A percentile compares a stretch with the other conserved stretches of the same genome.
These are phyloP conservation scores for Suhomyces kunorum DNA, from an alignment of 1,139 yeast genomes.

Conservation along the genomic window DNA sequence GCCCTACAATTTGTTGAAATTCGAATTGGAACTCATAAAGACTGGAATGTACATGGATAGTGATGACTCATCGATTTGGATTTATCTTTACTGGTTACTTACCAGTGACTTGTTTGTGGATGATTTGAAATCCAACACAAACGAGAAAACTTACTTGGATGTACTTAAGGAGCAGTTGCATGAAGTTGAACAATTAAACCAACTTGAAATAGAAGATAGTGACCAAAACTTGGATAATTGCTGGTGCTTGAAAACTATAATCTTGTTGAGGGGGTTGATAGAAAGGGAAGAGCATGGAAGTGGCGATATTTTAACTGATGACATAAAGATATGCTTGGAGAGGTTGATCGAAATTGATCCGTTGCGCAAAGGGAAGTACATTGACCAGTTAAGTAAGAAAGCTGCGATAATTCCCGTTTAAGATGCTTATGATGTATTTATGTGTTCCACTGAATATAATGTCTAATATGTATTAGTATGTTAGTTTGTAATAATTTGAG, in stretches of 20 bases:
- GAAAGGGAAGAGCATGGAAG: constrained; percentile 18
- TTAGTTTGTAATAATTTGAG: no score
- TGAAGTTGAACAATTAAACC: constrained; percentile 55
- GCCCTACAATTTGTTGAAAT: constrained; percentile 41
- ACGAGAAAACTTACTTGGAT: constrained; percentile 21
- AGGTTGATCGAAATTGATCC: constrained; percentile 66
- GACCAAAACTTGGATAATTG: constrained; percentile 53
- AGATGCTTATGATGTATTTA: no score
- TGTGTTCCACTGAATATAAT: no score
- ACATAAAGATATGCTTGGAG: constrained; percentile 33
- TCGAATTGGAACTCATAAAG: constrained; percentile 69
- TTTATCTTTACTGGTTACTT: constrained; percentile 81
- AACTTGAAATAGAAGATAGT: constrained; percentile 59
- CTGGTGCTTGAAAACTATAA: constrained; percentile 66
- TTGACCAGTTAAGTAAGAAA: constrained; percentile 35
- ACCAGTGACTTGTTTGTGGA: constrained; percentile 51
- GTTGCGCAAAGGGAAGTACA: constrained; percentile 62
- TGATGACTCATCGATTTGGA: constrained; percentile 92
- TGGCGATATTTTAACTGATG: constrained; percentile 21
- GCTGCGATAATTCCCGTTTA: constrained; percentile 11
- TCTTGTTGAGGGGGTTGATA: constrained; percentile 44
- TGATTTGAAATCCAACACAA: constrained; percentile 21
- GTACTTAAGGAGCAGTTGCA: constrained; percentile 42
- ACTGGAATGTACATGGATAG: constrained; percentile 93
- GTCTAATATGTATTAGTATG: no score